A percentile compares a stretch with the other conserved stretches of the same genome.
phyloP scores from a whole-genome alignment of 305 asterid species.

The Petunia hybrid region DNA sequence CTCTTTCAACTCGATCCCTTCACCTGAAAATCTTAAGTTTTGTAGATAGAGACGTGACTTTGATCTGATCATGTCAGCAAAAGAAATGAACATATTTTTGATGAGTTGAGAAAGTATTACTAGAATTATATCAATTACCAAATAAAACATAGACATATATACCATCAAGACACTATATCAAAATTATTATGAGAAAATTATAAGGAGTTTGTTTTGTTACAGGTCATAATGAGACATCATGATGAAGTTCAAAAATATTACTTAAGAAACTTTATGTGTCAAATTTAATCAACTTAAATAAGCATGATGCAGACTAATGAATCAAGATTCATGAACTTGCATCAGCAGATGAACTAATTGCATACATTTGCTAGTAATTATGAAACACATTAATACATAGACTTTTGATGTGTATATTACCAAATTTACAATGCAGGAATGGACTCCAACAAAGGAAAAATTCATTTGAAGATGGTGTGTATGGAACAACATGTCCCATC shows the following conservation, averaged over 20 bases:
- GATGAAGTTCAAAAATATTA: no score
- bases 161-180: neutral
- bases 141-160: neutral
- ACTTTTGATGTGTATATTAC: neutral
- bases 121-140: neutral
- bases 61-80: neutral
- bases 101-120: neutral
- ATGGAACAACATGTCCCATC: slow-evolving; percentile 79
- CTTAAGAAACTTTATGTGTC: no score
- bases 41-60: neutral
- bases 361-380: neutral
- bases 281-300: no score
- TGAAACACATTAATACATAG: neutral
- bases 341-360: neutral
- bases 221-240: no score
- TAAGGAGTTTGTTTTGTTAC: no score
- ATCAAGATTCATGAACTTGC: neutral
- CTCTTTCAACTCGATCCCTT: neutral
- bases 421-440: slow-evolving; percentile 46
- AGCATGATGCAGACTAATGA: no score
- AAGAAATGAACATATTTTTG: neutral
- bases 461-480: slow-evolving; percentile 74
- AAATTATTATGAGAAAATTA: no score
- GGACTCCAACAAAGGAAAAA: slow-evolving; percentile 76
- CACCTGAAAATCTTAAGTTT: neutral